A percentile compares a stretch with the other conserved stretches of the same genome.
These are phyloP conservation scores for Rossbeevera mucosa DNA, from an alignment of 768 basidiomycete genomes.

Conservation along the genomic window DNA sequence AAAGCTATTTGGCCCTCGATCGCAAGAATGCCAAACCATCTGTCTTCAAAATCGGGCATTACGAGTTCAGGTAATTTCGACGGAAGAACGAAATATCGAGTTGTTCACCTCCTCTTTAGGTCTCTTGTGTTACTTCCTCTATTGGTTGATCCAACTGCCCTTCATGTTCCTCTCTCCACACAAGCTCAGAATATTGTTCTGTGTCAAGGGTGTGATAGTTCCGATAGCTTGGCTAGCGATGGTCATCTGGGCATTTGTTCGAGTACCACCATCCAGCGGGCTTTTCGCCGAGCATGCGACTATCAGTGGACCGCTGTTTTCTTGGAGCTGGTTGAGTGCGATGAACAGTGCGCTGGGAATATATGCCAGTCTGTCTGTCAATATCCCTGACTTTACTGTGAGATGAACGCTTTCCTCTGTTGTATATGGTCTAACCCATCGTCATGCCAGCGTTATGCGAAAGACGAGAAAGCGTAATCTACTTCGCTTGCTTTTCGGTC, in stretches of 20 bases:
- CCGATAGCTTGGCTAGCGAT: slow-evolving; percentile 65
- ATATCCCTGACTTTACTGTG: slow-evolving; percentile 82
- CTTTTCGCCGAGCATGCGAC: slow-evolving; percentile 50
- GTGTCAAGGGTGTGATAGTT: slow-evolving; percentile 61
- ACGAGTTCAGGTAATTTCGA: slow-evolving; percentile 50
- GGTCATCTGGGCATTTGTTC: slow-evolving; percentile 75
- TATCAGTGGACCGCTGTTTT: slow-evolving; percentile 45
- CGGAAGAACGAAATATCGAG: background rate
- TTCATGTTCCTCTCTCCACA: slow-evolving; percentile 75
- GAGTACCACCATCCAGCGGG: slow-evolving; percentile 57
- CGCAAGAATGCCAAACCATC: slow-evolving; percentile 57
- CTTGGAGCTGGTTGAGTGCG: slow-evolving; percentile 75
- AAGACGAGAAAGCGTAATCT: slow-evolving; percentile 38
- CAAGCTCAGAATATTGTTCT: slow-evolving; percentile 71
- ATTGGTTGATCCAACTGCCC: slow-evolving; percentile 74
- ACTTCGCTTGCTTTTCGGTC: background rate
- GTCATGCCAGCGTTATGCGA: slow-evolving; percentile 61
- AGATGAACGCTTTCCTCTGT: background rate
- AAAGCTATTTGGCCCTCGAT: slow-evolving; percentile 81
- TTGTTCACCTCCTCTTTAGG: slow-evolving; percentile 32
- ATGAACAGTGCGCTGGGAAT: slow-evolving; percentile 75
- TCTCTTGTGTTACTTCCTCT: slow-evolving; percentile 73
- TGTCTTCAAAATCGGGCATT: slow-evolving; percentile 54
- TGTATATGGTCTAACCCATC: background rate
- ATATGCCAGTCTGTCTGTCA: slow-evolving; percentile 69